These are phyloP conservation scores for Coleophoma eucalyptorum DNA, from an alignment of 2,329 filamentous ascomycete species.

Conservation along the genomic window DNA sequence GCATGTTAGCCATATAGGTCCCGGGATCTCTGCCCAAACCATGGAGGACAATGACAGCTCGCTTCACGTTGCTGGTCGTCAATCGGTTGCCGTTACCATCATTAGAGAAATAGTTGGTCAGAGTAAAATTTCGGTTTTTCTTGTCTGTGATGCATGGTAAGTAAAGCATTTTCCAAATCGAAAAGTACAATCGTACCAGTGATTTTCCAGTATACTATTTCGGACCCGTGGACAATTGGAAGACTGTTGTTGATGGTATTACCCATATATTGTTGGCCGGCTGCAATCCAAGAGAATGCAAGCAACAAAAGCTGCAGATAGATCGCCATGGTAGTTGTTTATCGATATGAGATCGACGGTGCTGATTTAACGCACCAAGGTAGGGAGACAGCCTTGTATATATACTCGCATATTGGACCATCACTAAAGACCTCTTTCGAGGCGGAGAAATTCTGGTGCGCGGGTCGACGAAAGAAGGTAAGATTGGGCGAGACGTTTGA, in stretches of 20 bases:
- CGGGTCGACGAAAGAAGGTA: too few species aligned
- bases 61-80: background rate
- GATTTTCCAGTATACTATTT: background rate
- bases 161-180: background rate
- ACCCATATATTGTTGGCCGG: background rate
- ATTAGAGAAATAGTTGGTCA: background rate
- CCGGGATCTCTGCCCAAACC: background rate
- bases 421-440: too few species aligned
- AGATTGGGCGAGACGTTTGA: too few species aligned
- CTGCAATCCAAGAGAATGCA: background rate
- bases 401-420: too few species aligned
- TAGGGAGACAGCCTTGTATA: too few species aligned
- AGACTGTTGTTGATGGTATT: background rate
- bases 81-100: background rate
- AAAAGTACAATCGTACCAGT: background rate
- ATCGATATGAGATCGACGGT: too few species aligned
- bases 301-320: background rate
- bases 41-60: background rate
- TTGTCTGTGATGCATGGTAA: background rate
- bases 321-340: too few species aligned
- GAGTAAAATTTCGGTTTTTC: background rate
- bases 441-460: too few species aligned
- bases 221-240: background rate
- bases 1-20: background rate
- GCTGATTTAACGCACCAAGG: too few species aligned